Conservation (phyloP, 1,284 basidiomycete genomes). For the Trichosporon asahii region DNA sequence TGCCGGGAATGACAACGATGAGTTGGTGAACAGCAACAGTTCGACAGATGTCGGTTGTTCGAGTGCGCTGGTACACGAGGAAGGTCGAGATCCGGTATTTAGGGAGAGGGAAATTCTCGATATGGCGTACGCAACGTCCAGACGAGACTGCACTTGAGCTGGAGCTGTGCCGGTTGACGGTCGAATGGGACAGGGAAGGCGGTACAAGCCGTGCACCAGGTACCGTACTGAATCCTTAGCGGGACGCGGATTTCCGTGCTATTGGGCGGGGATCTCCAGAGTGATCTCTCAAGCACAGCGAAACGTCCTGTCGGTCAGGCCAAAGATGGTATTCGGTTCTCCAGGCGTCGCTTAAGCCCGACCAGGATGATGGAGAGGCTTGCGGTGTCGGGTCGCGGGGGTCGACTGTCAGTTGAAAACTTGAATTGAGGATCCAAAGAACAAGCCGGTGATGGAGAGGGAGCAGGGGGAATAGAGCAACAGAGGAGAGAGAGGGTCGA, state of each 20-base stretch:
- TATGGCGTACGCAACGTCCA: not conserved
- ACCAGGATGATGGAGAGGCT: not conserved
- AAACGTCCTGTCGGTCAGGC: not conserved
- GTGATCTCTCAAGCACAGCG: not conserved
- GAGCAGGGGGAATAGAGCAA: not conserved
- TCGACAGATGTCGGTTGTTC: not conserved
- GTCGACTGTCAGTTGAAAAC: not conserved
- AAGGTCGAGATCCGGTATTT: not conserved
- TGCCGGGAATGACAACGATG: not conserved
- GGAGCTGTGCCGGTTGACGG: not conserved
- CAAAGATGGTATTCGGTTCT: not conserved
- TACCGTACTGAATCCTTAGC: not conserved
- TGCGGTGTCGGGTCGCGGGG: not conserved
- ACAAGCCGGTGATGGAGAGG: not conserved
- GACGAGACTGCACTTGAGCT: not conserved
- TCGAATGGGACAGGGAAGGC: not conserved
- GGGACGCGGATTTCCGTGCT: not conserved
- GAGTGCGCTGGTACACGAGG: not conserved
- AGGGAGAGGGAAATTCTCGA: not conserved
- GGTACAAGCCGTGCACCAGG: slow-evolving; percentile 8
- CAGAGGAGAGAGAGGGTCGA: not conserved
- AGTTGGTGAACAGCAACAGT: not conserved
- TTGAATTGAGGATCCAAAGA: not conserved
- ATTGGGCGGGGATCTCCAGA: not conserved
- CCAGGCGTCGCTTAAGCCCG: not conserved